These are phyloP conservation scores for Zanthoxylum bungeanum DNA, from an alignment of 345 rosid genomes.

Conservation along the genomic window DNA sequence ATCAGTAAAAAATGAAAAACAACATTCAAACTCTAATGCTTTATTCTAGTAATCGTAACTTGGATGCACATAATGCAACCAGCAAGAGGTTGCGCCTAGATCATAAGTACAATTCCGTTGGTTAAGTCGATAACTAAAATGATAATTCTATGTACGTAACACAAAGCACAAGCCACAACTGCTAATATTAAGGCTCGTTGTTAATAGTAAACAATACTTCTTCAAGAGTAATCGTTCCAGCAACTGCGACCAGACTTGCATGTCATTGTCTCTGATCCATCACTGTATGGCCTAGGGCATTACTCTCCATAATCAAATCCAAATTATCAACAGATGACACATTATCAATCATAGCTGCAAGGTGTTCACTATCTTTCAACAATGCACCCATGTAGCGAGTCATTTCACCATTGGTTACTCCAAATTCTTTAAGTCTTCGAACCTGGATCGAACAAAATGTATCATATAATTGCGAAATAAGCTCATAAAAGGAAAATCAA, in stretches of 20 bases:
- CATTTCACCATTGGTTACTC: conserved; percentile 96
- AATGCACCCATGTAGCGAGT: conserved; percentile 98
- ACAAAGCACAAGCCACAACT: conserved; percentile 12
- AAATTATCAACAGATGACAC: conserved; percentile 98
- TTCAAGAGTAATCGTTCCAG: conserved; percentile 89
- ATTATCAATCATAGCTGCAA: conserved; percentile 95
- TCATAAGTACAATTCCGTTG: background rate
- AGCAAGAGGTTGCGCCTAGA: background rate
- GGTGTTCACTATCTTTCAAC: conserved; percentile 96
- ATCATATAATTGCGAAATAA: conserved; percentile 4
- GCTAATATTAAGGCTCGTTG: conserved; percentile 1
- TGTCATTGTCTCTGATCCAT: conserved; percentile 99
- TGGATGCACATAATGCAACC: background rate
- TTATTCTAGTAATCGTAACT: background rate
- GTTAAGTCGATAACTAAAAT: background rate
- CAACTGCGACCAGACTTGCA: conserved; percentile 80
- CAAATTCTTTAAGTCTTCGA: conserved; percentile 97
- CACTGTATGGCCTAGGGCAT: conserved; percentile 91
- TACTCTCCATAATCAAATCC: conserved; percentile 98
- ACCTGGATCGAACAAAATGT: conserved; percentile 45
- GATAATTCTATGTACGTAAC: background rate
- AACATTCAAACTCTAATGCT: background rate
- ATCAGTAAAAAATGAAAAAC: background rate
- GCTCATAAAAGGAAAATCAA: background rate
- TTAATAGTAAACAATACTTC: conserved; percentile 49